Percentiles rank a stretch among this genome's conserved stretches.
phyloP scores from a whole-genome alignment of 1,284 basidiomycete species.

The Schizophyllum commune region DNA sequence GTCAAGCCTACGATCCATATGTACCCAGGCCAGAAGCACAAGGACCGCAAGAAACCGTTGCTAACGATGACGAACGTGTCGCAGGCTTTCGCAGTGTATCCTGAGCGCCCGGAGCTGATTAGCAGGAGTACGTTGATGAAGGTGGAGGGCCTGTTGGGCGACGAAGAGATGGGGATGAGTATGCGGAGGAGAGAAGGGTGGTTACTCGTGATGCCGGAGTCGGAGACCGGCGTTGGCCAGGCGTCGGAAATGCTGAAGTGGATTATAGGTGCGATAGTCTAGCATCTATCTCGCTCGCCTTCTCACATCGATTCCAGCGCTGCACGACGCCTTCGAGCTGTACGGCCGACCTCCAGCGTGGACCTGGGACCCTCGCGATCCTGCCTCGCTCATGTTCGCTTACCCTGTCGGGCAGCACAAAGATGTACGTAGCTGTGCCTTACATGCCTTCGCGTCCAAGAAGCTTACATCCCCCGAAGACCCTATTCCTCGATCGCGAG shows the following conservation, averaged over 20 bases:
- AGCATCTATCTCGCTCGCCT: slow-evolving; percentile 2
- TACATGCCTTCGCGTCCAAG: no score
- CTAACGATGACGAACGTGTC: slow-evolving; percentile 50
- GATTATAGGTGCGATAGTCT: slow-evolving; percentile 66
- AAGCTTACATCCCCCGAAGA: slow-evolving; percentile 27
- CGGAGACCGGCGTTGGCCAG: slow-evolving; percentile 34
- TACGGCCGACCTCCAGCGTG: slow-evolving; percentile 82
- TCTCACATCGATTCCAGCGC: slow-evolving; percentile 34
- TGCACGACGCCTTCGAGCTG: slow-evolving; percentile 82
- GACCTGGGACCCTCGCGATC: slow-evolving; percentile 82
- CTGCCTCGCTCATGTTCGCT: slow-evolving; percentile 70
- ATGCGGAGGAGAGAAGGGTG: slow-evolving; percentile 70
- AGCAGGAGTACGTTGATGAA: slow-evolving; percentile 84
- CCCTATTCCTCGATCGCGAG: slow-evolving; percentile 87
- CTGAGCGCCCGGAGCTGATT: slow-evolving; percentile 90
- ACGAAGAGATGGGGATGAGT: slow-evolving; percentile 60
- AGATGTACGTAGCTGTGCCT: slow-evolving; percentile 43
- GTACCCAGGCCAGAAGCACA: slow-evolving; percentile 52
- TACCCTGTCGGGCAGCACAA: slow-evolving; percentile 71
- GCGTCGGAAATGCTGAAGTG: slow-evolving; percentile 86
- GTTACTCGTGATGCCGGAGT: slow-evolving; percentile 83
- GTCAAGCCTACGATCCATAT: slow-evolving; percentile 48
- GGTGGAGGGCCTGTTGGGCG: slow-evolving; percentile 73
- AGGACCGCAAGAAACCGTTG: slow-evolving; percentile 62
- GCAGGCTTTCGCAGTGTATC: slow-evolving; percentile 86